Conservation (phyloP, 768 basidiomycete species). For the Suillus subluteus region DNA sequence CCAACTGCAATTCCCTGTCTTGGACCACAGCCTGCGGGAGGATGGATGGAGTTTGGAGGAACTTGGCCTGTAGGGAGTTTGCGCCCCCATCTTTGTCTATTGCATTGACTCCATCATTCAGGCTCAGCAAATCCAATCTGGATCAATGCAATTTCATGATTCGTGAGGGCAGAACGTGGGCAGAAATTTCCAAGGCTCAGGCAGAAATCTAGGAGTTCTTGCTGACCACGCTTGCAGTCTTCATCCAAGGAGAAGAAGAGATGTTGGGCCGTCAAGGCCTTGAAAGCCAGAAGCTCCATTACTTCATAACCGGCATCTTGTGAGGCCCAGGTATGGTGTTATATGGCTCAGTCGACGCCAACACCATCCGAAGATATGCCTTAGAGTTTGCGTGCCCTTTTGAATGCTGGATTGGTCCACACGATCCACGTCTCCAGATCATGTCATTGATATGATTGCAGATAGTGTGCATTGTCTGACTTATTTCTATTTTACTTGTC, state of each 20-base stretch:
- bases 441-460: neutral
- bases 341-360: neutral
- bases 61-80: neutral
- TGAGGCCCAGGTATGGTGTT: neutral
- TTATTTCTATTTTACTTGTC: neutral
- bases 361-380: neutral
- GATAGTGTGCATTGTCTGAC: neutral
- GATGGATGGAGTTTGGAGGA: neutral
- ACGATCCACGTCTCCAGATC: neutral
- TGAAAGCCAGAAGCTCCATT: neutral
- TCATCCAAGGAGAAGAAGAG: neutral
- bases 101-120: neutral
- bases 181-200: neutral
- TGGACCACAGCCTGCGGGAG: neutral
- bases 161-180: neutral
- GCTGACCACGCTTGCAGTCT: neutral
- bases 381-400: neutral
- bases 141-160: neutral
- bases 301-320: neutral
- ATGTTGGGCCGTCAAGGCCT: accelerated
- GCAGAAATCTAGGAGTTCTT: neutral
- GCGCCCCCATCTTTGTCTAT: neutral
- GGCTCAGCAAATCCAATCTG: neutral
- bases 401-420: neutral
- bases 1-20: neutral